Evolutionary conservation across 2,329 filamentous ascomycete species (phyloP).

Genomic region (Epichloe gansuensis): DNA sequence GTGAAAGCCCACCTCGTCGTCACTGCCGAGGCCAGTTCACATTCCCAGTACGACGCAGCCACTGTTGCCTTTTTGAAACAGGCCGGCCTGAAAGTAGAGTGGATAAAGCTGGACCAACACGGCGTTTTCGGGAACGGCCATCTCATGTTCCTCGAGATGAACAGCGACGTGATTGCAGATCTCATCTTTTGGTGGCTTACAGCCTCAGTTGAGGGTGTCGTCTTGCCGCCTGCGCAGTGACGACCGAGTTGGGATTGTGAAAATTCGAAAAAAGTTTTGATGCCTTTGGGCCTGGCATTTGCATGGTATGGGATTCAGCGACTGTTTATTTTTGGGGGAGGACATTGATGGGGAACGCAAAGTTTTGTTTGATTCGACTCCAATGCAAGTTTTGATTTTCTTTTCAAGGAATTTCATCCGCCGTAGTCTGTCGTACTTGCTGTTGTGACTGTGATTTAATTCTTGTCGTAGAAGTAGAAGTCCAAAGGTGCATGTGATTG

Average conservation of each 20-base stretch:
- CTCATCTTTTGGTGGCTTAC: constrained; percentile 5
- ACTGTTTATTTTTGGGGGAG: too few species aligned
- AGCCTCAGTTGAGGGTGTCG: background rate
- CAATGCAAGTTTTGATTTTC: too few species aligned
- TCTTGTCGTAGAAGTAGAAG: too few species aligned
- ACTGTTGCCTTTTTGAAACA: constrained; percentile 39
- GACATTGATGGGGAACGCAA: too few species aligned
- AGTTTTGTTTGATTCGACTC: too few species aligned
- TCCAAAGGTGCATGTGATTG: background rate
- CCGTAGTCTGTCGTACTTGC: too few species aligned
- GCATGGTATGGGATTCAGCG: too few species aligned
- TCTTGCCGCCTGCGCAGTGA: background rate
- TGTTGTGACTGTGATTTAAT: too few species aligned
- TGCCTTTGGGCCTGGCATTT: too few species aligned
- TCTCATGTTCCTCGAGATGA: constrained; percentile 40
- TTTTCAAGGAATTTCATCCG: too few species aligned
- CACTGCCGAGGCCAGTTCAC: constrained; percentile 40
- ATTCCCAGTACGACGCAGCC: constrained; percentile 41
- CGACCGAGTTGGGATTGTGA: too few species aligned
- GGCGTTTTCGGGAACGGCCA: constrained; percentile 42
- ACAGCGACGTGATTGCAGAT: constrained; percentile 31
- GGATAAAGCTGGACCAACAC: constrained; percentile 29
- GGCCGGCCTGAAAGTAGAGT: constrained; percentile 32
- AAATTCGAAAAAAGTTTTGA: too few species aligned
- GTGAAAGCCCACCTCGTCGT: constrained; percentile 34